A percentile compares a stretch with the other conserved stretches of the same genome.
phyloP scores from a whole-genome alignment of 345 rosid species.

The Dipteronia dyeriana region DNA sequence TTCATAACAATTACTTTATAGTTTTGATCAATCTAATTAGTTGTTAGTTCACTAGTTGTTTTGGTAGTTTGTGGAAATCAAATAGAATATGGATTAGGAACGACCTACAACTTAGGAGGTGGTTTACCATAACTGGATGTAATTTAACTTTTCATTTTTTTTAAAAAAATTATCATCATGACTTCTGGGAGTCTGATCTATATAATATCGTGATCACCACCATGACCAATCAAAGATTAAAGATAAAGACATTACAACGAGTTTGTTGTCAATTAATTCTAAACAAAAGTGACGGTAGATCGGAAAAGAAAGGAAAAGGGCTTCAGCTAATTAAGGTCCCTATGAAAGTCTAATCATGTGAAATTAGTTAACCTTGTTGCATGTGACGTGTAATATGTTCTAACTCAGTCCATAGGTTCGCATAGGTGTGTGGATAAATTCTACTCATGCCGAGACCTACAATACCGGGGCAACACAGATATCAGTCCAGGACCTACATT shows the following conservation, averaged over 20 bases:
- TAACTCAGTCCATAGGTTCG: neutral
- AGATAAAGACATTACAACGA: neutral
- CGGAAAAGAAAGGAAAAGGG: neutral
- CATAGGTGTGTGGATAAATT: too few relatives aligned
- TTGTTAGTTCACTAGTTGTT: neutral
- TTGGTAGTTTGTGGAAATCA: neutral
- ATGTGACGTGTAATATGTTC: neutral
- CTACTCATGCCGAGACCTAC: too few relatives aligned
- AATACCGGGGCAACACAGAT: too few relatives aligned
- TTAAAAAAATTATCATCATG: neutral
- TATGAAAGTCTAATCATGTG: neutral
- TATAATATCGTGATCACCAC: neutral
- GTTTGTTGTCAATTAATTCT: neutral
- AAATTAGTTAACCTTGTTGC: too few relatives aligned
- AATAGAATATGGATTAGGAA: neutral
- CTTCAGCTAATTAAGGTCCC: neutral
- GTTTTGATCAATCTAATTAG: neutral
- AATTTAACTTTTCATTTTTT: neutral
- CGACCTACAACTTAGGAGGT: neutral
- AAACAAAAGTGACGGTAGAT: neutral
- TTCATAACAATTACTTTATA: too few relatives aligned
- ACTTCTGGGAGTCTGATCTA: neutral
- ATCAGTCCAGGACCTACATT: too few relatives aligned
- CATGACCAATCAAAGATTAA: neutral
- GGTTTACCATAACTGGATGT: neutral